Base-by-base conservation (phyloP, 179 eudicot genomes). In the Beta corolliflora region DNA sequence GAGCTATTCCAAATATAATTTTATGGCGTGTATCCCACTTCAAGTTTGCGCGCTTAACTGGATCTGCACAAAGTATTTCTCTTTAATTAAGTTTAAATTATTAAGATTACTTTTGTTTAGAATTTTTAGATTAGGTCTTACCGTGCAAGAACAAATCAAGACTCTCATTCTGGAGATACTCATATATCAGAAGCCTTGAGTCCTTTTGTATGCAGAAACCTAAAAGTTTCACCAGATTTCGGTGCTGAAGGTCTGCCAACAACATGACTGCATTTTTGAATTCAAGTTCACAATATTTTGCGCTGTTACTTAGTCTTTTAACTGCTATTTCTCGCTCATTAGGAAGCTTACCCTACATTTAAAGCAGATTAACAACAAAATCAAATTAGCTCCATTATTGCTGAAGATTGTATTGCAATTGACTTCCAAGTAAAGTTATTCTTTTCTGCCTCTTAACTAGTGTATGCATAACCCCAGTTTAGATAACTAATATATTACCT, bases 21-120 rank as follows among this genome's bases (percentile, higher is more conserved):
- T 63, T 78, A 52, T 72, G 58, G 0, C 91, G 84, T 2, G 75
- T 84, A 54, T 31, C 78, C 92, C 92, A 90, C 44, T 88, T 78
- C 54, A 89, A 68, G 1, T 48, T 67, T 50, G 64, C 75, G 16
- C 87, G 60, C 58, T 78, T 84, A 14, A 31, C 41, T 1, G 86
- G 77, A 80, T 87, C 88, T 85, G 71, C 63, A 84, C 25, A 25
- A 25, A 25, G 25, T 25, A 25, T 25, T 25, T 25, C 25, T 25
- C 25, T 23, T 8, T 8, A 13, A 63, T 13, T 2, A 58, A 50
- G 65, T 73, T 73, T 25, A 25, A 71, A 16, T 23, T 7, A 46
- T 46, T 4, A 46, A 46, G 5, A 25, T 25, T 13, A 6, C 13
- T n/a, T 18, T 5, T 23, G 15, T 8, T 46, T 8, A 52, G 31